Evolutionary conservation across 768 basidiomycete species (phyloP), one percentile per base, ranked within the genome.

Genomic region (Galerina marginata): DNA sequence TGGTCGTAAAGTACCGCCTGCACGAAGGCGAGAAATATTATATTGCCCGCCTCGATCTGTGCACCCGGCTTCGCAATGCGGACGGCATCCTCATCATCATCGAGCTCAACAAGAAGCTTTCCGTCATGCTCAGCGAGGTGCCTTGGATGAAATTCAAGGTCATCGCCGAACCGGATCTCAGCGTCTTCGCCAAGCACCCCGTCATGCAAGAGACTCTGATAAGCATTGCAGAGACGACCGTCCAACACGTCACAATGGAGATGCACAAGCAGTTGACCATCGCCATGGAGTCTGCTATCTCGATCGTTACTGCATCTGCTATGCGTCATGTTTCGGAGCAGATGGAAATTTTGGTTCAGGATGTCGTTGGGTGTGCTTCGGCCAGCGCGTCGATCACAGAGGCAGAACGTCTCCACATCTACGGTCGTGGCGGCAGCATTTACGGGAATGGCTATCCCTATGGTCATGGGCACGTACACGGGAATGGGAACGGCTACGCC

Each of bases 121-220:
- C 65, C 26, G 56, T 59, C 58, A 63, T 67, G 65, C 65, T 67
- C 45, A 67, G 69, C 60, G 67, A 69, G 44, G 67, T 71, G 11
- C 69, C 69, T 4, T 71, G 69, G 69, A 69, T 71, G 69, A 68
- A 67, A 26, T 71, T 71, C 65, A 68, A 68, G 52, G 65, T 71
- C 44, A 65, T 71, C 56, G 69, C 69, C 3, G 65, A 70, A 56
- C 69, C 69, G 20, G 66, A 70, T 36, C 61, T 68, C 44, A 60
- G 61, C 48, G 43, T 66, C 42, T 68, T 70, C 49, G 61, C 62
- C 39, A 56, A 52, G 33, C 64, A 68, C 56, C 65, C 65, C 2
- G 65, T 66, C 38, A 62, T 66, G 54, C 60, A 66, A 33, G 62
- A 66, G 62, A 66, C 65, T 1, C 56, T 66, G 49, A 57, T 58